Evolutionary conservation across 2,329 filamentous ascomycete species (phyloP), one percentile per base, ranked within the genome.

Genomic region (Paraconiothyrium sp.): DNA sequence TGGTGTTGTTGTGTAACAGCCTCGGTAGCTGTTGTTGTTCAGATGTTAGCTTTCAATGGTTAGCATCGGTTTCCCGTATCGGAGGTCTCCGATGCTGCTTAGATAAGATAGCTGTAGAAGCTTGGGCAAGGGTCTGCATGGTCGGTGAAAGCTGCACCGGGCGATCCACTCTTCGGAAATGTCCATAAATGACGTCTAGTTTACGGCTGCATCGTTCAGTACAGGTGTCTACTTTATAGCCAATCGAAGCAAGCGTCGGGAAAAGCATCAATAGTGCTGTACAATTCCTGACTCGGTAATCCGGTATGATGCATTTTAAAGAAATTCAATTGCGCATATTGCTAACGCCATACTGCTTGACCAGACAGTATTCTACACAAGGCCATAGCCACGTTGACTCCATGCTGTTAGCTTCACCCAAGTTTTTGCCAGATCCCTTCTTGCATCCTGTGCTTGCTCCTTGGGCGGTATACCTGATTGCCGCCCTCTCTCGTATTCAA

Each of bases 341-440:
- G 58, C 57, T 66, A 72, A 74, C 69, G 67, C 72, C 70, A 46
- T 55, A 59, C 50, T 62, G 32, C 43, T 52, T 63, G 2, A 16
- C 39, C 14, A 14, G 57, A 49, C 64, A 58, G 60, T 62, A 46
- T 41, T 73, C 71, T 76, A 75, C 70, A 74, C 65, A 68, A 65
- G 58, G 67, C 64, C 64, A 55, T 63, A 60, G 52, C 41, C 24
- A 58, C 68, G 50, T 57, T 60, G 55, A 66, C 60, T 66, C 64
- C 64, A 62, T 68, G 60, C 64, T 66, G 62, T 66, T 52, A 55
- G 61, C 59, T 63, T 61, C 20, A 22, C 43, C 50, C 44, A 47
- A 59, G 59, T 59, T 66, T 70, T 69, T 68, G 55, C 47, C 30
- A 43, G n/a, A 39, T 10, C 32, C 27, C 52, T 34, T n/a, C 50